Conservation (phyloP, 2,329 filamentous ascomycete genomes). For the Ceratocystis albifundus region DNA sequence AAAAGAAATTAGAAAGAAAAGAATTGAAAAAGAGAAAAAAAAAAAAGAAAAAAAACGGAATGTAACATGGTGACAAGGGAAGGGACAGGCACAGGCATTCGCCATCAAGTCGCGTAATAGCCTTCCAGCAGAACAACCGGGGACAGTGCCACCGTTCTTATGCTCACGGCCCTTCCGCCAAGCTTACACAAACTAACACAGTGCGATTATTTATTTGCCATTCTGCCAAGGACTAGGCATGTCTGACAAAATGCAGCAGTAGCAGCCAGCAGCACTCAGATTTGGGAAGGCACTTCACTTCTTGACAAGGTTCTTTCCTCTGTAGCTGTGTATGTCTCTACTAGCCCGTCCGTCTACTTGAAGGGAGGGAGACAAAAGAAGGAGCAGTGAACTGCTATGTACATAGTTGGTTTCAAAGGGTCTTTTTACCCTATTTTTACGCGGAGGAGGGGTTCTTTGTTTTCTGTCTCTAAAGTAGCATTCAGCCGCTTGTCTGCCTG, state of each 20-base stretch:
- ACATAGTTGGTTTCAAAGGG: too few relatives aligned
- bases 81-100: constrained; percentile 4
- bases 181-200: not conserved
- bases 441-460: too few relatives aligned
- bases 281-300: not conserved
- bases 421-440: too few relatives aligned
- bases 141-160: not conserved
- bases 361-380: too few relatives aligned
- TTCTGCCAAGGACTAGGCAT: not conserved
- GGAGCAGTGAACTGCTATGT: too few relatives aligned
- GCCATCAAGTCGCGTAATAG: constrained; percentile 4
- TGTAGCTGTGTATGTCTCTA: too few relatives aligned
- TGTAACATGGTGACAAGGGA: not conserved
- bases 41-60: not conserved
- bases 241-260: not conserved
- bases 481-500: too few relatives aligned
- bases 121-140: not conserved
- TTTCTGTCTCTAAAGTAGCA: too few relatives aligned
- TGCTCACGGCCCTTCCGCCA: not conserved
- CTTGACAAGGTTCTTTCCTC: not conserved
- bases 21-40: not conserved
- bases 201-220: not conserved
- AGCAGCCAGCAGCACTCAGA: not conserved
- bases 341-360: too few relatives aligned
- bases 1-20: not conserved